Conservation (phyloP, 75 land plant species). For the Pseudotsuga menziesii region DNA sequence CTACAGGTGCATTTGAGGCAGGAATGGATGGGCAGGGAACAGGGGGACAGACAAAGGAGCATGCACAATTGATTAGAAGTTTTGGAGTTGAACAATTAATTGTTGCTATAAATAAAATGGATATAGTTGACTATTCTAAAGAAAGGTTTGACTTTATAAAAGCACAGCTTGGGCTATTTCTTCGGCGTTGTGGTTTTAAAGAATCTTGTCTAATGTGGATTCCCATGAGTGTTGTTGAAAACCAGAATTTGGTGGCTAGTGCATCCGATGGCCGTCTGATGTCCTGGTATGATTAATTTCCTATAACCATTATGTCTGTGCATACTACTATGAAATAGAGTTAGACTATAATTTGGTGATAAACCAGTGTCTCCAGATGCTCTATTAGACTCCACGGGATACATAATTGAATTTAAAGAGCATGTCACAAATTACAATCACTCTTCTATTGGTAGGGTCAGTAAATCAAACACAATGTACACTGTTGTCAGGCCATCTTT, state of each 20-base stretch:
- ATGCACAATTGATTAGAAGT: conserved; percentile 86
- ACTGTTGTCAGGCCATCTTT: not conserved
- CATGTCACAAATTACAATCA: not conserved
- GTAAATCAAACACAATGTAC: not conserved
- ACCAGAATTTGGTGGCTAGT: conserved; percentile 68
- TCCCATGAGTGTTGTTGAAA: conserved; percentile 87
- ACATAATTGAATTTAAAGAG: not conserved
- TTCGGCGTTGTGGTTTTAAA: conserved; percentile 82
- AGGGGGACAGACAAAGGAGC: conserved; percentile 91
- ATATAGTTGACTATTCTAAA: conserved; percentile 69
- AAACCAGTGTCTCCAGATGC: not conserved
- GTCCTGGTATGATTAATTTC: conserved; percentile 60
- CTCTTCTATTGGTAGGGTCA: not conserved
- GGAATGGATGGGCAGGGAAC: conserved; percentile 73
- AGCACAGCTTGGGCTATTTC: conserved; percentile 55
- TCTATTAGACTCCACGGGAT: not conserved
- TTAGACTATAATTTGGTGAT: not conserved
- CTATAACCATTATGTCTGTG: conserved; percentile 1
- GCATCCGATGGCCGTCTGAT: conserved; percentile 55
- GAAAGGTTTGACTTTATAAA: conserved; percentile 82
- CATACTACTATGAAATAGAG: not conserved
- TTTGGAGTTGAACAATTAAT: conserved; percentile 95
- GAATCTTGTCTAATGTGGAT: conserved; percentile 73
- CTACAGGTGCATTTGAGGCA: conserved; percentile 87
- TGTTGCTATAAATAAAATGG: conserved; percentile 95